Percentiles rank a stretch among this genome's conserved stretches.
These are phyloP conservation scores for Colletotrichum zoysiae DNA, from an alignment of 2,329 filamentous ascomycete species.

Conservation along the genomic window DNA sequence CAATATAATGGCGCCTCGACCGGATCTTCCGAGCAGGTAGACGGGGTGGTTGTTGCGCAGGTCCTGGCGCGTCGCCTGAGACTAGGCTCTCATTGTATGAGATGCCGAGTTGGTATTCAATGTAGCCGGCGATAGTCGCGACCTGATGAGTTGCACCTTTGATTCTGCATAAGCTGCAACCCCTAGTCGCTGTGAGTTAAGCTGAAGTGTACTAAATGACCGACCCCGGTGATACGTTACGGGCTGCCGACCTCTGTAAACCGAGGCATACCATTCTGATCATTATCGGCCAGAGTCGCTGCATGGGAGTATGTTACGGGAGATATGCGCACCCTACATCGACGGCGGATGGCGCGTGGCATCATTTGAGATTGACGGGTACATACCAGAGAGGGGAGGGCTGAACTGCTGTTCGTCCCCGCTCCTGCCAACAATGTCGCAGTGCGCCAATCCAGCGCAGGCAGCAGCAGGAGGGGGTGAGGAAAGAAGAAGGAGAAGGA, in stretches of 20 bases:
- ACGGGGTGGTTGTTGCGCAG: background rate
- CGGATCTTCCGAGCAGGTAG: background rate
- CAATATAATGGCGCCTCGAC: too few species aligned
- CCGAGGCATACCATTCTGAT: background rate
- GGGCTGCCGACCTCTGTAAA: background rate
- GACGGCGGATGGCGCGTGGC: conserved; percentile 1
- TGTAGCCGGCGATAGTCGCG: background rate
- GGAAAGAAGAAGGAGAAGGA: too few species aligned
- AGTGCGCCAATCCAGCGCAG: background rate
- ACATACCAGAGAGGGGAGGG: background rate
- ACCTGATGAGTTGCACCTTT: background rate
- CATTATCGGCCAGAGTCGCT: background rate
- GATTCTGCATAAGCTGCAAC: background rate
- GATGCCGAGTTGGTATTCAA: background rate
- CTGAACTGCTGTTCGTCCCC: background rate
- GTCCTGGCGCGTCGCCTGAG: background rate
- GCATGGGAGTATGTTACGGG: background rate
- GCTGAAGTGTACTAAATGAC: background rate
- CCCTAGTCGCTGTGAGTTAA: background rate
- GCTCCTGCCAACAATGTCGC: background rate
- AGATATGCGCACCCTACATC: background rate
- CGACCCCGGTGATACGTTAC: too few species aligned
- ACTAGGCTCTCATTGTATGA: background rate
- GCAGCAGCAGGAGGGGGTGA: background rate
- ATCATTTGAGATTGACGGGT: background rate